A percentile compares a stretch with the other conserved stretches of the same genome.
Conservation (phyloP, 495 filamentous ascomycete species). For the Clavariopsis aquatica region DNA sequence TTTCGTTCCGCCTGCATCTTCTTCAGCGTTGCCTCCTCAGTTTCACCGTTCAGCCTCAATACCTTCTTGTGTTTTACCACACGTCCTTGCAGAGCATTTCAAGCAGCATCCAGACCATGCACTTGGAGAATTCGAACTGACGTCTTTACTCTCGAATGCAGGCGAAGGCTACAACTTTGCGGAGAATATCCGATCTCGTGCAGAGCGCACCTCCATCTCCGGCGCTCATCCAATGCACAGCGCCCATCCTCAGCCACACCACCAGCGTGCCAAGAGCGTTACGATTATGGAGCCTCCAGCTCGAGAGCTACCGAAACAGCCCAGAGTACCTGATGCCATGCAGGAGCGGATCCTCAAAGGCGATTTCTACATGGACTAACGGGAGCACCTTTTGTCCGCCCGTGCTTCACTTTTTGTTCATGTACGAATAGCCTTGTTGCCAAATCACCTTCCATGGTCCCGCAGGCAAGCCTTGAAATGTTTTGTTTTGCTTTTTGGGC, state of each 20-base stretch:
- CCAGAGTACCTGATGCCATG: constrained; percentile 78
- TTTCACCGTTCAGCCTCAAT: constrained; percentile 41
- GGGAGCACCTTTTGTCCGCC: not conserved
- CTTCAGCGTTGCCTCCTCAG: constrained; percentile 47
- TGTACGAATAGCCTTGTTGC: constrained; percentile 22
- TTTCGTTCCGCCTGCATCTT: constrained; percentile 39
- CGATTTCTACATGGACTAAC: constrained; percentile 95
- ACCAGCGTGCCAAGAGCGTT: constrained; percentile 62
- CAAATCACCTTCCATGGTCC: not conserved
- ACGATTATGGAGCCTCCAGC: constrained; percentile 66
- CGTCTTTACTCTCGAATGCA: constrained; percentile 57
- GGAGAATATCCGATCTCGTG: constrained; percentile 85
- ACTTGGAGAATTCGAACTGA: constrained; percentile 60
- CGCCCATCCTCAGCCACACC: constrained; percentile 44
- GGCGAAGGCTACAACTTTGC: constrained; percentile 94
- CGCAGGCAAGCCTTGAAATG: not conserved
- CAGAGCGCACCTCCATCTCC: constrained; percentile 74
- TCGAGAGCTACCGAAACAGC: constrained; percentile 47
- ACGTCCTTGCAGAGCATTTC: constrained; percentile 26
- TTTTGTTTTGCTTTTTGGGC: not conserved
- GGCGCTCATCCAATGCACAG: constrained; percentile 35
- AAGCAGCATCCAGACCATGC: constrained; percentile 29
- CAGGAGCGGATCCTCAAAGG: constrained; percentile 96
- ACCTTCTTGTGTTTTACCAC: constrained; percentile 16
- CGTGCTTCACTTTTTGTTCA: constrained; percentile 18